Conservation (phyloP, 139 green algal genomes). For the Edaphochlamys debaryana region DNA sequence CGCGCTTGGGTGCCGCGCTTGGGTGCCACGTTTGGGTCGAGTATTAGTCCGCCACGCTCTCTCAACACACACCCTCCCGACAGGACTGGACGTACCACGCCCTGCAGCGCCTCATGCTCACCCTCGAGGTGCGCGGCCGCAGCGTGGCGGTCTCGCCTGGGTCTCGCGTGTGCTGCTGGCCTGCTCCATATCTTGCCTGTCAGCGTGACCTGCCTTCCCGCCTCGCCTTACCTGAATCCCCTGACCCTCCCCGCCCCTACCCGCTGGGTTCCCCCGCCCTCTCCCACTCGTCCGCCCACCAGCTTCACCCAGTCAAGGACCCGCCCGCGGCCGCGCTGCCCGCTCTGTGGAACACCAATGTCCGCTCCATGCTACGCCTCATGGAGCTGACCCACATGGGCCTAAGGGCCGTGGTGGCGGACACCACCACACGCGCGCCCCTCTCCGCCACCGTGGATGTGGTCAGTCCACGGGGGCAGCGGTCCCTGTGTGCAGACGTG, state of each 20-base stretch:
- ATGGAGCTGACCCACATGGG: slow-evolving; percentile 38
- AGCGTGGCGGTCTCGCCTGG: no score
- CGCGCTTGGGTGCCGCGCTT: no score
- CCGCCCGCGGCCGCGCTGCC: slow-evolving; percentile 6
- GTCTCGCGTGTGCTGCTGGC: no score
- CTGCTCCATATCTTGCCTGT: no score
- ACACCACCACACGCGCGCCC: not conserved
- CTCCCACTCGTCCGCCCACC: no score
- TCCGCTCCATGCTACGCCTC: not conserved
- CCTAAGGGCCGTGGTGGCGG: not conserved
- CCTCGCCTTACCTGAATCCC: no score
- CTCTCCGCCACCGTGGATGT: not conserved
- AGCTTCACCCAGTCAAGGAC: slow-evolving; percentile 31
- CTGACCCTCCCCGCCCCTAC: no score
- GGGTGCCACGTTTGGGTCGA: no score
- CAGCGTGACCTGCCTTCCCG: no score
- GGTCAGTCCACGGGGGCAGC: no score
- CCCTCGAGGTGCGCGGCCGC: slow-evolving; percentile 52
- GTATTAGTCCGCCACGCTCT: not conserved
- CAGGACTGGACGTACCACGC: slow-evolving; percentile 49
- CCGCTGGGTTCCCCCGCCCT: no score
- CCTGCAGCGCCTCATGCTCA: slow-evolving; percentile 26
- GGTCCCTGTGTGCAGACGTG: no score
- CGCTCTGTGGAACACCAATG: slow-evolving; percentile 13
- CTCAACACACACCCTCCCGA: not conserved